phyloP scores from a whole-genome alignment of 2,329 filamentous ascomycete genomes.

The Uncinocarpus reesii region DNA sequence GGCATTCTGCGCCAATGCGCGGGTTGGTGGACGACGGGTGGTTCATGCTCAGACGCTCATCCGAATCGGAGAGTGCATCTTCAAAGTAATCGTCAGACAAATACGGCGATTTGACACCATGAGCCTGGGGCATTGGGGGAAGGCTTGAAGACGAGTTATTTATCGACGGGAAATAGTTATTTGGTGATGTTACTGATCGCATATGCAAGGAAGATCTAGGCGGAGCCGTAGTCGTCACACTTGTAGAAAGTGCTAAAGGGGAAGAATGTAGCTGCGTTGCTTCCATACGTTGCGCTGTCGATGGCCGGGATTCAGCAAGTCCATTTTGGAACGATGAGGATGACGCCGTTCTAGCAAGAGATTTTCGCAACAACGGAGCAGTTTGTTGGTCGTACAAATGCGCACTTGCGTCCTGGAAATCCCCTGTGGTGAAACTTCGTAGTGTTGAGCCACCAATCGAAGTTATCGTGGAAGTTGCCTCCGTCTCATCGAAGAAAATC shows the following conservation, averaged over 20 bases:
- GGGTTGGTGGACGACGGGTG: slow-evolving; percentile 22
- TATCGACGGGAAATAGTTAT: slow-evolving; percentile 39
- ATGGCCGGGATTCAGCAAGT: slow-evolving; percentile 61
- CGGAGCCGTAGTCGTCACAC: slow-evolving; percentile 38
- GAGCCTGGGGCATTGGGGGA: slow-evolving; percentile 30
- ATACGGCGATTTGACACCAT: slow-evolving; percentile 50
- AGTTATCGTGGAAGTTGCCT: slow-evolving; percentile 46
- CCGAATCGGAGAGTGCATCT: slow-evolving; percentile 70
- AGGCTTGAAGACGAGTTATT: slow-evolving; percentile 21
- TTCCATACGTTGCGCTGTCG: slow-evolving; percentile 43
- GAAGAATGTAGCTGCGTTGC: slow-evolving; percentile 49
- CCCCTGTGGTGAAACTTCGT: slow-evolving; percentile 44
- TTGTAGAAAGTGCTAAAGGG: slow-evolving; percentile 32
- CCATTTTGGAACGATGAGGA: slow-evolving; percentile 75
- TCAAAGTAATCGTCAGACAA: slow-evolving; percentile 69
- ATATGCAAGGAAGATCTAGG: slow-evolving; percentile 61
- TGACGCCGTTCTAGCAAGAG: slow-evolving; percentile 59
- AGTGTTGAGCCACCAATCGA: slow-evolving; percentile 30
- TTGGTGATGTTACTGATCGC: slow-evolving; percentile 75
- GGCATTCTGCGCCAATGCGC: slow-evolving; percentile 31
- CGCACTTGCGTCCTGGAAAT: slow-evolving; percentile 62
- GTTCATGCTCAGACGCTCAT: slow-evolving; percentile 48
- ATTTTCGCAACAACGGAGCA: slow-evolving; percentile 77
- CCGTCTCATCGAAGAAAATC: slow-evolving; percentile 68
- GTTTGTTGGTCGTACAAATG: slow-evolving; percentile 89